Percentiles rank a stretch among this genome's conserved stretches.
Conservation (phyloP, 31 red algal genomes). For the Odonthalia washingtoniensis region DNA sequence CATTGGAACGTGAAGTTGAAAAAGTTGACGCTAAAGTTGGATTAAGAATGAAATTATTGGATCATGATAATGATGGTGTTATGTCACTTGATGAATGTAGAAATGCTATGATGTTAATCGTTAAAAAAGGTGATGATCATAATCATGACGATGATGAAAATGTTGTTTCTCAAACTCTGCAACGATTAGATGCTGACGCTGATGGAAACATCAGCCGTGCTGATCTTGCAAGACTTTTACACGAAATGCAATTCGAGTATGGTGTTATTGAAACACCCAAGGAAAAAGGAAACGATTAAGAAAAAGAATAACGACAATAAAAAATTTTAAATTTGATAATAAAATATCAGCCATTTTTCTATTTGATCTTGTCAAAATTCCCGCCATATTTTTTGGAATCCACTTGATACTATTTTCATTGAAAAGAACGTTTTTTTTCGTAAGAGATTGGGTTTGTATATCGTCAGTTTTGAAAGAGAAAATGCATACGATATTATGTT, state of each 20-base stretch:
- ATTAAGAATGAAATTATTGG: slow-evolving; percentile 88
- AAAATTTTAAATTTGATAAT: too few relatives aligned
- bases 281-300: too few relatives aligned
- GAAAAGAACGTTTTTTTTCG: too few relatives aligned
- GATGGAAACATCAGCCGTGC: slow-evolving; percentile 84
- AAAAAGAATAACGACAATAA: too few relatives aligned
- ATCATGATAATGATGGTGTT: slow-evolving; percentile 95
- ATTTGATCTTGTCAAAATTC: too few relatives aligned
- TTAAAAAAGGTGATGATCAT: slow-evolving; percentile 74
- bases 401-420: too few relatives aligned
- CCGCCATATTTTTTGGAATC: too few relatives aligned
- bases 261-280: slow-evolving; percentile 42
- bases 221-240: slow-evolving; percentile 79
- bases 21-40: slow-evolving; percentile 93
- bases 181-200: slow-evolving; percentile 84
- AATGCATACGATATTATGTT: too few relatives aligned
- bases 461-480: too few relatives aligned
- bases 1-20: slow-evolving; percentile 87
- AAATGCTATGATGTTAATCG: slow-evolving; percentile 62
- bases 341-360: too few relatives aligned
- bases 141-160: too few relatives aligned
- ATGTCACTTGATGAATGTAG: slow-evolving; percentile 86
- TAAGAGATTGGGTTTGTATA: too few relatives aligned
- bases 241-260: slow-evolving; percentile 70
- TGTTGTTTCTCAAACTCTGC: slow-evolving; percentile 73